These are phyloP conservation scores for Xerocomus minutiporus DNA, from an alignment of 1,284 basidiomycete genomes.

Conservation along the genomic window DNA sequence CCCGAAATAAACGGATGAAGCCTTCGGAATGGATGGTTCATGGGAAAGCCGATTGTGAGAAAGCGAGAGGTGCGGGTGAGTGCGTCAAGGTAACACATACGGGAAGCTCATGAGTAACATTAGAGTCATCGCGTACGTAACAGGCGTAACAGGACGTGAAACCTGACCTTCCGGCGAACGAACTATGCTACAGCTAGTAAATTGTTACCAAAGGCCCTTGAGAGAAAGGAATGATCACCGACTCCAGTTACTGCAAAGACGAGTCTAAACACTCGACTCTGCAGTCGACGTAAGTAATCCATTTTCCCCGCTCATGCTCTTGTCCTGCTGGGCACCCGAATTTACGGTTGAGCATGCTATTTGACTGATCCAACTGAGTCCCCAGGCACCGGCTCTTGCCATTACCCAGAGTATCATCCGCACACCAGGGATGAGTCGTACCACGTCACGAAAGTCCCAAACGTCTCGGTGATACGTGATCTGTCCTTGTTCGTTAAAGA, in stretches of 20 bases:
- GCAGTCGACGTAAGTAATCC: conserved; percentile 15
- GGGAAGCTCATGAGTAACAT: conserved; percentile 7
- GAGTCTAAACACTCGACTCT: conserved; percentile 11
- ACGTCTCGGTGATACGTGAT: conserved; percentile 71
- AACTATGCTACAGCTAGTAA: background rate
- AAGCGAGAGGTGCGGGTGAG: background rate
- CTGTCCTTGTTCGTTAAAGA: conserved; percentile 70
- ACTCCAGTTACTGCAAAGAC: background rate
- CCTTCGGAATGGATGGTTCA: background rate
- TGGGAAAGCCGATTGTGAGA: background rate
- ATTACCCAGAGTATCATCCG: conserved; percentile 62
- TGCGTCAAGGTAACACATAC: background rate
- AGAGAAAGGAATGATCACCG: background rate
- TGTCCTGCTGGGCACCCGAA: conserved; percentile 1
- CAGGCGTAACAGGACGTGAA: conserved; percentile 3
- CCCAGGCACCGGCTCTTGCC: conserved; percentile 53
- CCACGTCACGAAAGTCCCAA: conserved; percentile 69
- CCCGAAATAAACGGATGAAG: background rate
- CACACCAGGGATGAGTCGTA: conserved; percentile 64
- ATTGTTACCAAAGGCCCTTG: background rate
- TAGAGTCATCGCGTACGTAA: conserved; percentile 12
- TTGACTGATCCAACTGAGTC: conserved; percentile 42
- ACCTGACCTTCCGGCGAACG: background rate
- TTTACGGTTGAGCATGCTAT: conserved; percentile 12
- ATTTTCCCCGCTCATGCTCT: conserved; percentile 4